Percentiles rank a stretch among this genome's conserved stretches.
Conservation (phyloP, 2,329 filamentous ascomycete genomes). For the Trichoderma breve region DNA sequence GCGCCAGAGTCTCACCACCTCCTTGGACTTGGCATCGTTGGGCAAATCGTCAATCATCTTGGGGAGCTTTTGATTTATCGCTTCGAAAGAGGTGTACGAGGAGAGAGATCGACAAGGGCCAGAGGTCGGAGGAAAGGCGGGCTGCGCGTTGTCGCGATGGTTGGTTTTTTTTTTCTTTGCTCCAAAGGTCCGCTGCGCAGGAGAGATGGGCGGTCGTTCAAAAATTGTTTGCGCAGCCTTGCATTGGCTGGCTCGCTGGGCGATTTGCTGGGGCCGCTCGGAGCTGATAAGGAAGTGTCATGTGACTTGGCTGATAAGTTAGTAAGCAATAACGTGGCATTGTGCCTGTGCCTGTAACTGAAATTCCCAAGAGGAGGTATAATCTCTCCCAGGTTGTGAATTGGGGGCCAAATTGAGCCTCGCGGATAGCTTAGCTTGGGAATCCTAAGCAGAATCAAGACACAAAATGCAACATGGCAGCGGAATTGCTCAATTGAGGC, state of each 20-base stretch:
- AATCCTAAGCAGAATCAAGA: not conserved
- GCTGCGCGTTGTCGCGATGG: not conserved
- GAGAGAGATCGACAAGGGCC: not conserved
- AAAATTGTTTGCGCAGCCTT: conserved; percentile 24
- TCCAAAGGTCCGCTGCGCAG: not conserved
- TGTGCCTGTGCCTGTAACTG: not conserved
- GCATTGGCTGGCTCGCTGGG: conserved; percentile 11
- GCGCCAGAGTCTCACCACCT: conserved; percentile 76
- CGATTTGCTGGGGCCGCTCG: conserved; percentile 5
- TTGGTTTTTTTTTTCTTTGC: not conserved
- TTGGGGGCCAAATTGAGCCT: not conserved
- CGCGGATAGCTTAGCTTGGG: not conserved
- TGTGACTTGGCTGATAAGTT: conserved; percentile 19
- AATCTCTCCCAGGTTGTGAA: no score
- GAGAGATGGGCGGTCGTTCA: conserved; percentile 10
- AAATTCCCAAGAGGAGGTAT: not conserved
- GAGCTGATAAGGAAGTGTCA: conserved; percentile 10
- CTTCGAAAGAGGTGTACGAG: not conserved
- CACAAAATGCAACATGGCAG: not conserved
- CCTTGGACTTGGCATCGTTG: conserved; percentile 51
- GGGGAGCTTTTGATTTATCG: not conserved
- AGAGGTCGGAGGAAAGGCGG: not conserved
- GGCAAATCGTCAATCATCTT: conserved; percentile 44
- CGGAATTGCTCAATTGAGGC: not conserved
- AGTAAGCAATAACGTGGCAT: not conserved